Base-by-base conservation (phyloP, 768 basidiomycete genomes). In the Suillus sp. region DNA sequence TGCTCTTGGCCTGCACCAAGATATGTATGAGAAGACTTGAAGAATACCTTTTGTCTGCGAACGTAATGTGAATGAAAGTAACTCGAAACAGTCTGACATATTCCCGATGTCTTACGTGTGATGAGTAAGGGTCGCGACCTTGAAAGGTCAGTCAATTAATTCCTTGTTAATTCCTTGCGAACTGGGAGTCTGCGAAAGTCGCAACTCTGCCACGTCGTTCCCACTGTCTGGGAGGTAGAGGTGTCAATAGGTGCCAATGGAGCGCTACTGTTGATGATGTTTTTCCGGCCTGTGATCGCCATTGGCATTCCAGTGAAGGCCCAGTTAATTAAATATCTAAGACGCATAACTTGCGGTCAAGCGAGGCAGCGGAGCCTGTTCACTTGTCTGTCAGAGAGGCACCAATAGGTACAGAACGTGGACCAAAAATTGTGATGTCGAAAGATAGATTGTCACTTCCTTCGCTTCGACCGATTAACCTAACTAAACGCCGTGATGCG, bases 401-500 rank as follows among this genome's bases (percentile, higher is more conserved):
- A 57, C 51, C 56, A 25, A 30, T 38, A 40, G 56, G 38, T 20
- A 27, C 56, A 57, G 25, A 57, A 40, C 56, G 56, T 57, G 37
- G 37, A 13, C 38, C 10, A 25, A 20, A 13, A 25, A 40, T 37
- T 40, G 11, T 16, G 10, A 38, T 25, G 16, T 53, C 32, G 51
- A 53, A 53, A 20, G 20, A 32, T 13, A 42, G 18, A 40, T 27
- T 40, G 22, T 47, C 7, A 25, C 11, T 47, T 25, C 25, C 18
- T 40, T 40, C 38, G 40, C 56, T 57, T 40, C 56, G 56, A 57
- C 37, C 38, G 55, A 42, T 57, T 42, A 40, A 30, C 37, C 56
- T 57, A 57, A 57, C 55, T 56, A 56, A 56, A 56, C 38, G 38
- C 56, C 27, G 37, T 57, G 55, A 57, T 57, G 55, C 55, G 37